Evolutionary conservation across 202 grass and related monocot genomes (phyloP).

Genomic region (Panicum hallii): DNA sequence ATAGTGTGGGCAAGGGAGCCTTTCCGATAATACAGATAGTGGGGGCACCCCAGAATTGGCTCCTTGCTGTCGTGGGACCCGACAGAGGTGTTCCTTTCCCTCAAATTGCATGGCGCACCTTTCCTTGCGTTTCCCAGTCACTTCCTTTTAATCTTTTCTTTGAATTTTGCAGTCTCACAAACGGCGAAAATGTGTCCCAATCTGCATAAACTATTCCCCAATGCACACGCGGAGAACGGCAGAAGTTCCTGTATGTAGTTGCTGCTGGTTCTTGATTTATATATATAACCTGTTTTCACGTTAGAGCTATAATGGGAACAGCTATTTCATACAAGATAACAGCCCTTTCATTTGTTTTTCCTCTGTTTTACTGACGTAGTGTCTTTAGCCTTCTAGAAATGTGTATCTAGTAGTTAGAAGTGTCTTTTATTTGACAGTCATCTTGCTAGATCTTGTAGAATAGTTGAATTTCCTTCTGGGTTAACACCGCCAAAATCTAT

Average conservation of each 20-base stretch:
- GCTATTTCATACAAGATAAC: too few species aligned
- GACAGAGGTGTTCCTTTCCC: background rate
- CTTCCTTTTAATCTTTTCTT: background rate
- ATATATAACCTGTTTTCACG: too few species aligned
- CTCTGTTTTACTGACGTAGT: background rate
- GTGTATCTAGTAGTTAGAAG: too few species aligned
- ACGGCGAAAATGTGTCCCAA: conserved; percentile 8
- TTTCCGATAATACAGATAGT: background rate
- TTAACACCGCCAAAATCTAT: too few species aligned
- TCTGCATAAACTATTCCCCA: background rate
- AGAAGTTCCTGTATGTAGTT: background rate
- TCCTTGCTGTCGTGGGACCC: background rate
- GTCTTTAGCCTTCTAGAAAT: too few species aligned
- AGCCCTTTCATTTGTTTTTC: too few species aligned
- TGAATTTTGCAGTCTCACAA: background rate
- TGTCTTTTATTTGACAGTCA: too few species aligned
- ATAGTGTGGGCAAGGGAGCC: background rate
- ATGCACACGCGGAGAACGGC: background rate
- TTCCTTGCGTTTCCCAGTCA: conserved; percentile 12
- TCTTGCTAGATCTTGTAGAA: too few species aligned
- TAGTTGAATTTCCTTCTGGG: too few species aligned
- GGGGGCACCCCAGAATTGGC: background rate
- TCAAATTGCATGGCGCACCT: conserved; percentile 24
- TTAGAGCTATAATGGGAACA: too few species aligned
- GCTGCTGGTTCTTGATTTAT: background rate